Conservation (phyloP, 2,329 filamentous ascomycete species). For the Macrophomina pseudophaseolina region DNA sequence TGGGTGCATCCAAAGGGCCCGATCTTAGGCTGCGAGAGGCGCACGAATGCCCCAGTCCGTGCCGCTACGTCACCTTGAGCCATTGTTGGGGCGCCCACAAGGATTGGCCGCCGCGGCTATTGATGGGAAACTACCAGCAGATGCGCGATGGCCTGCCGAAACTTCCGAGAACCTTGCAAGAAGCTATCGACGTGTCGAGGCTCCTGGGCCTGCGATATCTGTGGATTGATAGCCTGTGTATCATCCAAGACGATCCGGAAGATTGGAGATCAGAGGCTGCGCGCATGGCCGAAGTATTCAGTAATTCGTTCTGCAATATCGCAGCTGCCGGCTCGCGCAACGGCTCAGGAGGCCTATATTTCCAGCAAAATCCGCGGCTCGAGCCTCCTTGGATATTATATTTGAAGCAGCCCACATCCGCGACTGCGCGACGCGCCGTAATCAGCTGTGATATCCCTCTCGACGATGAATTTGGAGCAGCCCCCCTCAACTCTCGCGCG, state of each 20-base stretch:
- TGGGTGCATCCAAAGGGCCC: not conserved
- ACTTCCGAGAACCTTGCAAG: not conserved
- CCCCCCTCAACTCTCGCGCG: constrained; percentile 31
- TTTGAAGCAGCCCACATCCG: not conserved
- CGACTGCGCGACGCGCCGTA: not conserved
- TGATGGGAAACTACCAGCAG: not conserved
- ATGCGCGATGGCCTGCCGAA: not conserved
- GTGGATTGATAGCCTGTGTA: constrained; percentile 31
- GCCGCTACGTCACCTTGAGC: constrained; percentile 11
- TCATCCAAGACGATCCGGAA: constrained; percentile 26
- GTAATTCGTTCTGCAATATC: not conserved
- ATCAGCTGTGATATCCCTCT: not conserved
- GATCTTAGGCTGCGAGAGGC: not conserved
- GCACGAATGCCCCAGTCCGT: not conserved
- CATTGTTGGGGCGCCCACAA: constrained; percentile 7
- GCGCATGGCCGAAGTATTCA: constrained; percentile 11
- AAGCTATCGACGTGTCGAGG: not conserved
- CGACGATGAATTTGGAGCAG: not conserved
- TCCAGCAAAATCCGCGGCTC: not conserved
- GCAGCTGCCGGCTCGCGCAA: not conserved
- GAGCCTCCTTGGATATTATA: not conserved
- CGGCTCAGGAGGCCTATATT: not conserved
- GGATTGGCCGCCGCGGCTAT: not conserved
- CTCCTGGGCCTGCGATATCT: constrained; percentile 14
- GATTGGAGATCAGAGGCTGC: constrained; percentile 22